These are phyloP conservation scores for Solanum paucissectum DNA, from an alignment of 257 asterid species.

Conservation along the genomic window DNA sequence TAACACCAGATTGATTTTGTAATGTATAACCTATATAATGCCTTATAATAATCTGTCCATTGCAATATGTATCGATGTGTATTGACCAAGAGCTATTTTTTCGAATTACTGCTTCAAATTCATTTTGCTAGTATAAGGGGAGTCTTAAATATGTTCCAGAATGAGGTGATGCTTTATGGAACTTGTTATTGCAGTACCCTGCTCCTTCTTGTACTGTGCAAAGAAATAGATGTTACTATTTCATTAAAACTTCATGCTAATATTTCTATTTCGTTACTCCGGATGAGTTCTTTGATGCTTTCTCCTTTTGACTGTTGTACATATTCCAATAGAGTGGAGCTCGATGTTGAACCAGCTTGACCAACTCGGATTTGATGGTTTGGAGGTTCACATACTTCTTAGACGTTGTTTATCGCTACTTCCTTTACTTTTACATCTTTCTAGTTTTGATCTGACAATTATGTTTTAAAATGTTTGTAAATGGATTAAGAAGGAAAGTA, in stretches of 20 bases:
- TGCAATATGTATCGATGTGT: background rate
- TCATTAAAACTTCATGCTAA: background rate
- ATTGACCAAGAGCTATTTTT: background rate
- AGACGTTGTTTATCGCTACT: background rate
- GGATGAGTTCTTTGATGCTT: background rate
- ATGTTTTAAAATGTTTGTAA: background rate
- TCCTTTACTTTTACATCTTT: background rate
- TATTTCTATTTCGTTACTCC: background rate
- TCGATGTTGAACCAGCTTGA: background rate
- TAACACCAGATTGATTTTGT: background rate
- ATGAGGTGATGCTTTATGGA: background rate
- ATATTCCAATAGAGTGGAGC: background rate
- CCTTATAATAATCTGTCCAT: background rate
- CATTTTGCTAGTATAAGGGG: background rate
- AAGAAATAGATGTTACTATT: background rate
- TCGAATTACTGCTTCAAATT: background rate
- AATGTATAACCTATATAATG: background rate
- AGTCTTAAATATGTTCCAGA: background rate
- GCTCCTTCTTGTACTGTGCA: background rate
- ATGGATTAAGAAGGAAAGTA: background rate
- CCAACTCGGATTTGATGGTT: background rate
- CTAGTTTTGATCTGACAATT: background rate
- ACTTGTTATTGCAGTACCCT: background rate
- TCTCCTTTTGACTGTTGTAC: background rate
- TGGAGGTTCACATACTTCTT: background rate